Conservation (phyloP, 306 rosid species). For the Urtica urens region DNA sequence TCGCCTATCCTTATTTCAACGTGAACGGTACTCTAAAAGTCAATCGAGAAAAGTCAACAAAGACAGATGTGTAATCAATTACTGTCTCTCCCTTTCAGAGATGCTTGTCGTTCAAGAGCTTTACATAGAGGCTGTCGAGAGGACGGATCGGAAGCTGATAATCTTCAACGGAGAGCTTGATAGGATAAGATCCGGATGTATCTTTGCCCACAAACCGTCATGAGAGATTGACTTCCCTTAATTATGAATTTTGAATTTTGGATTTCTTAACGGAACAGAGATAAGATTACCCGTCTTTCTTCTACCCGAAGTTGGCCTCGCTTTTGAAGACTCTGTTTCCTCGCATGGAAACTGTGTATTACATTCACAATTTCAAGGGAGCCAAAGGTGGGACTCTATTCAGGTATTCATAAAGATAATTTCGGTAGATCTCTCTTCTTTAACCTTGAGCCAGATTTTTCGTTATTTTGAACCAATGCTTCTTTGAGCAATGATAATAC, state of each 20-base stretch:
- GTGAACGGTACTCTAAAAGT: constrained; percentile 59
- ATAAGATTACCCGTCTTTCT: constrained; percentile 83
- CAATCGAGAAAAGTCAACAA: constrained; percentile 5
- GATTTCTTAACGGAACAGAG: constrained; percentile 32
- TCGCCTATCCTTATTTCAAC: constrained; percentile 87
- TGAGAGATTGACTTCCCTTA: neutral
- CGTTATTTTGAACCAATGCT: too few relatives aligned
- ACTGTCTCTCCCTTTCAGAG: constrained; percentile 40
- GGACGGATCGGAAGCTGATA: constrained; percentile 62
- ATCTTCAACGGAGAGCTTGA: constrained; percentile 93
- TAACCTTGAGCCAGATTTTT: neutral
- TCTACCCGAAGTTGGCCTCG: constrained; percentile 80
- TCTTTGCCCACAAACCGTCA: constrained; percentile 34
- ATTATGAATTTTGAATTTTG: neutral
- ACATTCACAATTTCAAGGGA: constrained; percentile 88
- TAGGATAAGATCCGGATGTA: constrained; percentile 96
- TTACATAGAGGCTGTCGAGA: constrained; percentile 75
- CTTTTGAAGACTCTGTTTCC: constrained; percentile 70
- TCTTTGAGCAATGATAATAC: too few relatives aligned
- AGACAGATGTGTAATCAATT: neutral
- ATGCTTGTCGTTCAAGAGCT: constrained; percentile 97
- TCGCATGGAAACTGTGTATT: constrained; percentile 70
- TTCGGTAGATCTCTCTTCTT: neutral
- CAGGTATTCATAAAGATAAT: too few relatives aligned
- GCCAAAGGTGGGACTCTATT: constrained; percentile 73